Conservation (phyloP, 2,329 filamentous ascomycete species). For the Verticillium zaregamsianum region DNA sequence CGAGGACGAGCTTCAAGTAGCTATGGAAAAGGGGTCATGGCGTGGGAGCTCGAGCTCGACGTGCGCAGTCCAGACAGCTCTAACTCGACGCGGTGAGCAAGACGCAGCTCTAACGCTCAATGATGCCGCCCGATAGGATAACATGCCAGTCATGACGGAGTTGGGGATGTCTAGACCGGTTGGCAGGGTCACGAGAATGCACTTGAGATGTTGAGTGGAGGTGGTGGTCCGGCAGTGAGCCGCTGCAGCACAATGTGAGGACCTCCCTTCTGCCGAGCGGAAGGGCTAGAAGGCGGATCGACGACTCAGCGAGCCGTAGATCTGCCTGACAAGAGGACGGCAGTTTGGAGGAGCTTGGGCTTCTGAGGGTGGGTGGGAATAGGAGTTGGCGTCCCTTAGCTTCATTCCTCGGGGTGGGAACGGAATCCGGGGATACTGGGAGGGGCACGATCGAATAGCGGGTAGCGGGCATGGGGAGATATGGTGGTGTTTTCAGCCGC, state of each 20-base stretch:
- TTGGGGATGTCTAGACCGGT: neutral
- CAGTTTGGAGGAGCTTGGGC: neutral
- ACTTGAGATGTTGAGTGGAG: neutral
- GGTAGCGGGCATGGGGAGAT: neutral
- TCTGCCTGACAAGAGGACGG: neutral
- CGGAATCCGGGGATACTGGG: neutral
- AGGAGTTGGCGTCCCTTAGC: neutral
- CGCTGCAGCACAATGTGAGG: neutral
- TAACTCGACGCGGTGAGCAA: neutral
- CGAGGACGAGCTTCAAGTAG: neutral
- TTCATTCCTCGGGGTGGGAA: neutral
- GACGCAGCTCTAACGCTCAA: neutral
- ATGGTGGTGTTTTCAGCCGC: neutral
- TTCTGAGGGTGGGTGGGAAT: neutral
- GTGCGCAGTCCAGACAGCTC: neutral
- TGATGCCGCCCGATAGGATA: neutral
- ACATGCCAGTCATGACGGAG: neutral
- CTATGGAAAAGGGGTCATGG: neutral
- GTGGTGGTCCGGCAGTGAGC: neutral
- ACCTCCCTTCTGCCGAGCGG: conserved; percentile 3
- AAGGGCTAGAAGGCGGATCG: neutral
- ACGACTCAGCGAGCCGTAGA: neutral
- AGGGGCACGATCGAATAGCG: neutral
- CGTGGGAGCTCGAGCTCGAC: neutral
- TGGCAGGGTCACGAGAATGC: neutral